Base-by-base conservation (phyloP, 176 grass and related monocot genomes). In the Carex littledalei region DNA sequence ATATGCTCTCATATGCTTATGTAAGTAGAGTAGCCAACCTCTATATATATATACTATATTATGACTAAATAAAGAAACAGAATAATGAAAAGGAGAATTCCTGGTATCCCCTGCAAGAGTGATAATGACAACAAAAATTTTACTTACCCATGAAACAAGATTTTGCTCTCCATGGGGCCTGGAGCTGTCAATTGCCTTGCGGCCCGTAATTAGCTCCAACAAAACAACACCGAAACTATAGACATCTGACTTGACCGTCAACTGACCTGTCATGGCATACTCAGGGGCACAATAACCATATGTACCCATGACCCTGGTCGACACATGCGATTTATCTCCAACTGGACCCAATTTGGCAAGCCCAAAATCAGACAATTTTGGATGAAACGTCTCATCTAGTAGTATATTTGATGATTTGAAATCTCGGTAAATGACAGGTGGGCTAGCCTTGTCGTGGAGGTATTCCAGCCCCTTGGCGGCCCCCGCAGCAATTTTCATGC, bases 401-500 rank as follows among this genome's bases (percentile, higher is more conserved):
- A 95, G 78, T 86, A 95, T 95, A 61, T 95, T 95, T 35, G 94
- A 93, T 52, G 94, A 95, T 59, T 95, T 95, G 84, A 95, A 93
- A 69, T 95, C 94, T 52, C 94, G 87, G 67, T 95, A 95, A 81
- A 95, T 95, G 84, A 95, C 94, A 66, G 94, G 94, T 11, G 94
- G 94, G 72, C 89, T 95, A 10, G 94, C 94, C 87, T 93, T 95
- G 80, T 95, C 94, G 53, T 95, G 94, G 80, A 95, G 91, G 83
- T 95, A 95, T 73, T 95, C 94, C 58, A 95, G 84, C 45, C 94
- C 94, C 86, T 89, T 92, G 26, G 94, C 94, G 73, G 94, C 94
- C 85, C 94, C 94, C 2, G 94, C 94, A 34, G 94, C 94, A 82
- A 95, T 95, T 89, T 91, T 95, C 94, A 95, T 95, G 68, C 94